Conservation (phyloP, 495 filamentous ascomycete species). For the Aspergillus sclerotioniger region DNA sequence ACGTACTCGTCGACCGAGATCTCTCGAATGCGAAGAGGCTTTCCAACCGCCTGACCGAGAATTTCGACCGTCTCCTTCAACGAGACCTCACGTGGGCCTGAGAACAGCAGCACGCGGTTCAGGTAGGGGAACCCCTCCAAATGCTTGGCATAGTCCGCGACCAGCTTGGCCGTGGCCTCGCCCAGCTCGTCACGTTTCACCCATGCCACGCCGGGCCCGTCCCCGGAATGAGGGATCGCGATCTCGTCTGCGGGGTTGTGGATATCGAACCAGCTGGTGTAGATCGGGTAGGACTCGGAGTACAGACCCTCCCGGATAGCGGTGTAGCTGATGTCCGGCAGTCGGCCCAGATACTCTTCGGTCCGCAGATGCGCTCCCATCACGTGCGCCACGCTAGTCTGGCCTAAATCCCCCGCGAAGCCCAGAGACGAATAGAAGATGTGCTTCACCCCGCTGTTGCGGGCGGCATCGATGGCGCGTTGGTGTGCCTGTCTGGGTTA, state of each 20-base stretch:
- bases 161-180: slow-evolving; percentile 41
- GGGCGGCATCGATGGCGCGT: slow-evolving; percentile 57
- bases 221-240: slow-evolving; percentile 49
- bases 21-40: slow-evolving; percentile 25
- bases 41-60: slow-evolving; percentile 29
- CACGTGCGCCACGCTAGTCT: slow-evolving; percentile 52
- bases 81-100: slow-evolving; percentile 33
- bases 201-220: slow-evolving; percentile 49
- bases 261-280: slow-evolving; percentile 60
- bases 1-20: slow-evolving; percentile 42
- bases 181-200: slow-evolving; percentile 51
- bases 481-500: slow-evolving; percentile 38
- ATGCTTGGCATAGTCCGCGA: slow-evolving; percentile 26
- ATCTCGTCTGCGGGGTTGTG: slow-evolving; percentile 34
- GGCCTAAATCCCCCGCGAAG: slow-evolving; percentile 45
- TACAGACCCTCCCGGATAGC: slow-evolving; percentile 63
- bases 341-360: slow-evolving; percentile 52
- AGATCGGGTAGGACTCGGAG: slow-evolving; percentile 66
- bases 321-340: slow-evolving; percentile 44
- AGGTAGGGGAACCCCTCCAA: slow-evolving; percentile 23
- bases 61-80: slow-evolving; percentile 38
- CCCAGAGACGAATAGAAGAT: slow-evolving; percentile 69
- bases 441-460: slow-evolving; percentile 54
- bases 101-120: slow-evolving; percentile 37
- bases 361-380: slow-evolving; percentile 69